Base-by-base conservation (phyloP, 176 grass and related monocot genomes). In the Oryza brachyantha region DNA sequence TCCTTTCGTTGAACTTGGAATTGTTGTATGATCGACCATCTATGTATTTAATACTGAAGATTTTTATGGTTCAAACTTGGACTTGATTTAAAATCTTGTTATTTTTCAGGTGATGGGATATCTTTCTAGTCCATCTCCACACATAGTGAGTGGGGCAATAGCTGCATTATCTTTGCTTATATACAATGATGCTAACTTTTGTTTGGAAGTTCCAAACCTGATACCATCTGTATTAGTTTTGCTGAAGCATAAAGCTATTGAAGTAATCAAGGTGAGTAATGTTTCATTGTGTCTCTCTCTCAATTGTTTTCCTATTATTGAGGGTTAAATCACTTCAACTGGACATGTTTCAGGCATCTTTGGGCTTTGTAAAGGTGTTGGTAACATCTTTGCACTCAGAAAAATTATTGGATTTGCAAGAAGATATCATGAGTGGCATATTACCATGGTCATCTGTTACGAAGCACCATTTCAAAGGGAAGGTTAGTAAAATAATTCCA, bases 291-390 rank as follows among this genome's bases (percentile, higher is more conserved):
- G 7, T 70, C 19, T 14, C 19, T 22, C 29, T 80, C 10, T 74
- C 77, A 35, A 61, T 29, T 80, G 55, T 46, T 85, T 32, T 72
- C 32, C 13, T 48, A 64, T 41, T 68, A 69, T 29, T 84, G 64
- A 34, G 42, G 28, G 72, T 52, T 74, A 83, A 46, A 81, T 83
- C 43, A 24, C 13, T 74, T 48, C n/a, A 36, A 52, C 17, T 19
- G 26, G 68, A 39, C 77, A n/a, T 84, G 57, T 72, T 76, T 25
- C 83, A 94, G 95, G 95, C 95, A 58, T 90, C 92, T 27, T 83
- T 98, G 81, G 95, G 95, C 41, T 98, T 98, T 85, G 87, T 98
- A 46, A 98, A 98, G 83, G 95, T 98, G 75, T 75, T 98, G 74
- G 92, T 98, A 84, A 92, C 95, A 14, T 92, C 91, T 48, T 89